phyloP scores from a whole-genome alignment of 257 asterid species.

The Solanum etuberosum region DNA sequence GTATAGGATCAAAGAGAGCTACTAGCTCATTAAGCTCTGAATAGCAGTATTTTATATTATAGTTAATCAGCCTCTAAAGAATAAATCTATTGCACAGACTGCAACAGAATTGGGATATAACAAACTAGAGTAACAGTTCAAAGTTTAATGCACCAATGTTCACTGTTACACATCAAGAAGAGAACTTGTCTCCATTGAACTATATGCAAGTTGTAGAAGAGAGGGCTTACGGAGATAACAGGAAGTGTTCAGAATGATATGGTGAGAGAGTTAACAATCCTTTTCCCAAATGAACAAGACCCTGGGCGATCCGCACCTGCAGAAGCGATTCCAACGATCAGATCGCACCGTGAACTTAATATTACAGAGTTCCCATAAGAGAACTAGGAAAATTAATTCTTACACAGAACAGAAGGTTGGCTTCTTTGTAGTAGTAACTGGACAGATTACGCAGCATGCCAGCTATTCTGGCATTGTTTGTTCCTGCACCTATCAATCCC shows the following conservation, averaged over 20 bases:
- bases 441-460: constrained; percentile 97
- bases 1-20: background rate
- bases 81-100: background rate
- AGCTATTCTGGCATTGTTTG: constrained; percentile 97
- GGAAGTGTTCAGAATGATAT: constrained; percentile 73
- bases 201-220: background rate
- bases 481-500: constrained; percentile 98
- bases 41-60: background rate
- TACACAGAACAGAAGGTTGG: constrained; percentile 92
- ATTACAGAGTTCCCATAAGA: background rate
- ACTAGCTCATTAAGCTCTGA: background rate
- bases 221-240: constrained; percentile 70
- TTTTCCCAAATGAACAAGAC: constrained; percentile 88
- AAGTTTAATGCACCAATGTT: background rate
- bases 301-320: constrained; percentile 98
- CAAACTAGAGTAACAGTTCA: background rate
- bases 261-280: constrained; percentile 86
- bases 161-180: background rate
- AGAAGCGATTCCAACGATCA: background rate
- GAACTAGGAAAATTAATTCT: constrained; percentile 10
- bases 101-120: background rate
- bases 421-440: constrained; percentile 93
- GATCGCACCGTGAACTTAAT: background rate
- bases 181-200: background rate
- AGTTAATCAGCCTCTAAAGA: background rate